Conservation (phyloP, 208 protist genomes). For the Leptomonas seymouri region DNA sequence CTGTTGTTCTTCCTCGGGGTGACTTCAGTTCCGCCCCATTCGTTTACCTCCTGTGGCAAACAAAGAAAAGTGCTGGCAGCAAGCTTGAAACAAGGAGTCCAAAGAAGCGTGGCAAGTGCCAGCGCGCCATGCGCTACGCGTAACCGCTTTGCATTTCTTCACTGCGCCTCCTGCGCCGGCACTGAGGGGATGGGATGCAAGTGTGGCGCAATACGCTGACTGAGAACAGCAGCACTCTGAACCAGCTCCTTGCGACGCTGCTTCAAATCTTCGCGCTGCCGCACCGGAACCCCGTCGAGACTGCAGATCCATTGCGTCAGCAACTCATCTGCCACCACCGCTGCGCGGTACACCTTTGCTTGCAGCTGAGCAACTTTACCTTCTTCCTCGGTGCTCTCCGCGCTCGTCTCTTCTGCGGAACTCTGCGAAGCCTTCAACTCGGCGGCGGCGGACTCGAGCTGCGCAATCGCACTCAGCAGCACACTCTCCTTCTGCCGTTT, state of each 20-base stretch:
- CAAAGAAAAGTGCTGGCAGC: no score
- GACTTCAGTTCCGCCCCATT: no score
- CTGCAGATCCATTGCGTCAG: constrained; percentile 72
- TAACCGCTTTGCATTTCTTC: background rate
- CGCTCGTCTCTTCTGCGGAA: background rate
- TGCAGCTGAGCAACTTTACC: constrained; percentile 18
- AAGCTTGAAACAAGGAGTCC: no score
- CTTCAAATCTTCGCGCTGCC: constrained; percentile 41
- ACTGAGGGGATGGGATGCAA: constrained; percentile 10
- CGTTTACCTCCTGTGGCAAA: no score
- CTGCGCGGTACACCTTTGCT: constrained; percentile 32
- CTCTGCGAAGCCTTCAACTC: background rate
- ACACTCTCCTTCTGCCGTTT: constrained; percentile 42
- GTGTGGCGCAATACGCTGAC: constrained; percentile 46
- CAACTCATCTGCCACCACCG: constrained; percentile 65
- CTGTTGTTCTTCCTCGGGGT: no score
- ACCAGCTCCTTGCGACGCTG: constrained; percentile 50
- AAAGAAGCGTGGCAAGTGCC: no score
- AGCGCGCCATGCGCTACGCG: no score
- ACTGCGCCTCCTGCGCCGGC: background rate
- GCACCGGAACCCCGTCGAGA: constrained; percentile 63
- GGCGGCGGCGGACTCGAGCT: constrained; percentile 35
- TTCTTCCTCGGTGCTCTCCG: constrained; percentile 2
- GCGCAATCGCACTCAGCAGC: constrained; percentile 35
- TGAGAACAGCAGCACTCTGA: constrained; percentile 32